Evolutionary conservation across 2,329 filamentous ascomycete species (phyloP).

Genomic region (Fusarium pseudoanthophilum): DNA sequence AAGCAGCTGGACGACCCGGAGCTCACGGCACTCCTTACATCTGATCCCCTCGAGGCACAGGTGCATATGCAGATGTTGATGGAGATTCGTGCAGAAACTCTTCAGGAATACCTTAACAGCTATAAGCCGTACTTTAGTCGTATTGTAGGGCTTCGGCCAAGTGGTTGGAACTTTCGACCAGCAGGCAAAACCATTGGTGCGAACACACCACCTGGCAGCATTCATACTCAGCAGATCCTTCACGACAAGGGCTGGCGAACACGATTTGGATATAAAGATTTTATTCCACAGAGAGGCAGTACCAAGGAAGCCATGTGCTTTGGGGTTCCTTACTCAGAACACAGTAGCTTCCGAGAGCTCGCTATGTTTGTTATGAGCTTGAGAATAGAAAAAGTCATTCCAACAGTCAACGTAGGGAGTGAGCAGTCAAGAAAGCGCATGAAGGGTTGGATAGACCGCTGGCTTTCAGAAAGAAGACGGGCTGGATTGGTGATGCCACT

Average conservation of each 20-base stretch:
- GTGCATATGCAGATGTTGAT: slow-evolving; percentile 98
- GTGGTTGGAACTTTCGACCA: slow-evolving; percentile 92
- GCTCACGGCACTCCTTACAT: slow-evolving; percentile 79
- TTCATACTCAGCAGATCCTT: slow-evolving; percentile 63
- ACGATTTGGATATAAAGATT: slow-evolving; percentile 75
- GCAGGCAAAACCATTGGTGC: slow-evolving; percentile 66
- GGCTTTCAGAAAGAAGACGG: slow-evolving; percentile 67
- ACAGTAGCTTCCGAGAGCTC: slow-evolving; percentile 93
- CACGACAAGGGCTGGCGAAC: slow-evolving; percentile 78
- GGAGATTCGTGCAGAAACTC: slow-evolving; percentile 90
- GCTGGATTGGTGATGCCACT: slow-evolving; percentile 63
- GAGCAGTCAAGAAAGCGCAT: slow-evolving; percentile 67
- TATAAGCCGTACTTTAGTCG: slow-evolving; percentile 86
- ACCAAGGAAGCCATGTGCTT: slow-evolving; percentile 87
- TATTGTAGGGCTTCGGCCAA: slow-evolving; percentile 90
- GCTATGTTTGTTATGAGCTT: slow-evolving; percentile 92
- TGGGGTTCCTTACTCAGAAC: slow-evolving; percentile 94
- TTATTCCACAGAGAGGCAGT: slow-evolving; percentile 85
- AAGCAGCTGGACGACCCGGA: slow-evolving; percentile 87
- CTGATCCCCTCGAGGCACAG: slow-evolving; percentile 84
- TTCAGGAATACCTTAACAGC: slow-evolving; percentile 86
- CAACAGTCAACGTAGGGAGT: slow-evolving; percentile 86
- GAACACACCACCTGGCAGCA: slow-evolving; percentile 59
- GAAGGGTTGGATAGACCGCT: slow-evolving; percentile 73
- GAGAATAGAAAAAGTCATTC: slow-evolving; percentile 88